Conservation (phyloP, 306 rosid genomes). For the Cajanus cajan region DNA sequence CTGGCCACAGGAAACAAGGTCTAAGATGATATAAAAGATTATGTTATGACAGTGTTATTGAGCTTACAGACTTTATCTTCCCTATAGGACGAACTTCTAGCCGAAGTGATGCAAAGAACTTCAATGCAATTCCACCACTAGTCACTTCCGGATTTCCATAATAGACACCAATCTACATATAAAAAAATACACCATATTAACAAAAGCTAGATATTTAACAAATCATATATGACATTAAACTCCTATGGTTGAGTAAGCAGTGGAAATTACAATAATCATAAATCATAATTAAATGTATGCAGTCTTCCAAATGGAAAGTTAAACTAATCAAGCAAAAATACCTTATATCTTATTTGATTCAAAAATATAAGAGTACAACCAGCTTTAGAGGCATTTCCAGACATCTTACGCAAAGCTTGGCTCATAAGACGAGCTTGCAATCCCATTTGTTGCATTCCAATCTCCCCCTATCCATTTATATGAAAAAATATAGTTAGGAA, state of each 20-base stretch:
- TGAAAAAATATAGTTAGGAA: conserved; percentile 30
- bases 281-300: neutral
- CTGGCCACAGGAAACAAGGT: neutral
- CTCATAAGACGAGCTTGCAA: conserved; percentile 99
- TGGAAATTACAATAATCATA: neutral
- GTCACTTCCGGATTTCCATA: conserved; percentile 99
- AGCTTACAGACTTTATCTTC: conserved; percentile 98
- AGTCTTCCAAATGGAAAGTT: conserved; percentile 1
- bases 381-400: conserved; percentile 99
- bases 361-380: conserved; percentile 94
- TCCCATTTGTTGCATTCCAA: conserved; percentile 99
- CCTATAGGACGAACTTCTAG: conserved; percentile 92
- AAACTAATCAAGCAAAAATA: conserved; percentile 35
- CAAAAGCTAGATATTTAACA: neutral
- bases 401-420: conserved; percentile 98
- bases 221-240: conserved; percentile 1
- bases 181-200: conserved; percentile 23
- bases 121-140: conserved; percentile 97
- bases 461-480: conserved; percentile 69
- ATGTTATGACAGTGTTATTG: conserved; percentile 23
- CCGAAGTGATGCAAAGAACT: conserved; percentile 96
- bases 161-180: conserved; percentile 82
- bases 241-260: conserved; percentile 5
- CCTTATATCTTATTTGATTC: conserved; percentile 99
- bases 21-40: conserved; percentile 14